Base-by-base conservation (phyloP, 345 rosid species). In the Populus nigra region DNA sequence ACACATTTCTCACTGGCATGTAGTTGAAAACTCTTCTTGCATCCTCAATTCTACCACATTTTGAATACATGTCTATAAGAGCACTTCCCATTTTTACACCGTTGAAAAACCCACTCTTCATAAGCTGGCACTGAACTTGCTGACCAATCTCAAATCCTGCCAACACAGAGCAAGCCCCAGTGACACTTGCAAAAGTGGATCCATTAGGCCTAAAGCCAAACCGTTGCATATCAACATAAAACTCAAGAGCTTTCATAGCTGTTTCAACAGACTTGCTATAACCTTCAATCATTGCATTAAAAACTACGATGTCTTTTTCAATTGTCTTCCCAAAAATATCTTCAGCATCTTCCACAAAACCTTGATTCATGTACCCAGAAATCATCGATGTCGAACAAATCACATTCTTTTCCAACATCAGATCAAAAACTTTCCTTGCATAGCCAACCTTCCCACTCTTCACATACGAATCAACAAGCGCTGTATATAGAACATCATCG, bases 261-360 rank as follows among this genome's bases (percentile, higher is more conserved):
- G 90, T 89, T 74, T 83, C 91, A 45, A 62, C 78, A 6, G 87
- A 87, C 72, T 83, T 90, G 77, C 99, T 95, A 38, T 90, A 95
- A 57, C 96, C 98, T 91, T 95, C 99, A 45, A 95, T 89, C 97
- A 92, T 90, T 49, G 98, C 94, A 87, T 95, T 95, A 80, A 86
- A 95, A 74, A 92, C 98, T 7, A 95, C 98, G 18, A 89, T 43
- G 80, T 95, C 98, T 53, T 93, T 95, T 75, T 82, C 86, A 43
- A 74, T 49, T 0, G 94, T 89, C 50, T 77, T 69, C 55, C 55
- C 61, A 73, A 90, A 95, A 47, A 95, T 83, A 79, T 86, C 91
- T 76, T 93, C 91, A 1, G 96, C 97, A 62, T 91, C 87, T 33
- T 83, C 87, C 4, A 89, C 72, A 49, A 72, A 77, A 0, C 94